Percentiles rank a stretch among this genome's conserved stretches.
phyloP scores from a whole-genome alignment of 805 yeast species.

The Saturnispora besseyi region DNA sequence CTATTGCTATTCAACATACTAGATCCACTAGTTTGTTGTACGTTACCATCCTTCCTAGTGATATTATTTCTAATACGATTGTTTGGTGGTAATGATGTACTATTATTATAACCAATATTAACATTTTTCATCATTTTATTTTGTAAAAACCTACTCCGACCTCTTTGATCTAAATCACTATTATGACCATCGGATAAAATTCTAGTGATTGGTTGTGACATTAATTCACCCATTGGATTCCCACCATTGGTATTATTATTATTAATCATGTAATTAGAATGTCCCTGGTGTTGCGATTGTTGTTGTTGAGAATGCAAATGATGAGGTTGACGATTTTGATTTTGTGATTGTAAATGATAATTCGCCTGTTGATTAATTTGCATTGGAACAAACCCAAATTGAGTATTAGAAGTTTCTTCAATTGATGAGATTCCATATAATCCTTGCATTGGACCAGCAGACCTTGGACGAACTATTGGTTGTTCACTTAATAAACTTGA shows the following conservation, averaged over 20 bases:
- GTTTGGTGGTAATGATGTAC: constrained; percentile 12
- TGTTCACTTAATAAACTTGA: constrained; percentile 7
- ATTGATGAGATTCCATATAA: not conserved
- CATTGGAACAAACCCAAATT: constrained; percentile 5
- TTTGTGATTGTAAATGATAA: constrained; percentile 1
- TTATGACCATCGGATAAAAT: constrained; percentile 24
- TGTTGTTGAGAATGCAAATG: not conserved
- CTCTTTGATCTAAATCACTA: constrained; percentile 16
- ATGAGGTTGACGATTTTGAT: constrained; percentile 1
- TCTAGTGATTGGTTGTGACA: constrained; percentile 15
- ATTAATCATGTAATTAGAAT: not conserved
- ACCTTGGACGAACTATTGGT: constrained; percentile 32
- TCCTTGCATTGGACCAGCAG: constrained; percentile 34
- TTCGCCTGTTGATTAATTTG: not conserved
- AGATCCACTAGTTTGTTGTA: constrained; percentile 3
- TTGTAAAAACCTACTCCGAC: constrained; percentile 10
- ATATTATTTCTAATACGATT: constrained; percentile 4
- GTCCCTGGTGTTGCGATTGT: constrained; percentile 8
- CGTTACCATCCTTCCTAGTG: not conserved
- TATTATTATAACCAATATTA: constrained; percentile 1
- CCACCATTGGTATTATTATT: not conserved
- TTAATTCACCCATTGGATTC: constrained; percentile 1
- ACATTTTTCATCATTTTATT: constrained; percentile 6
- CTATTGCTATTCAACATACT: not conserved
- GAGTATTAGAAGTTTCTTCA: not conserved